Conservation (phyloP, 2,329 filamentous ascomycete genomes). For the Colletotrichum gigasporum region DNA sequence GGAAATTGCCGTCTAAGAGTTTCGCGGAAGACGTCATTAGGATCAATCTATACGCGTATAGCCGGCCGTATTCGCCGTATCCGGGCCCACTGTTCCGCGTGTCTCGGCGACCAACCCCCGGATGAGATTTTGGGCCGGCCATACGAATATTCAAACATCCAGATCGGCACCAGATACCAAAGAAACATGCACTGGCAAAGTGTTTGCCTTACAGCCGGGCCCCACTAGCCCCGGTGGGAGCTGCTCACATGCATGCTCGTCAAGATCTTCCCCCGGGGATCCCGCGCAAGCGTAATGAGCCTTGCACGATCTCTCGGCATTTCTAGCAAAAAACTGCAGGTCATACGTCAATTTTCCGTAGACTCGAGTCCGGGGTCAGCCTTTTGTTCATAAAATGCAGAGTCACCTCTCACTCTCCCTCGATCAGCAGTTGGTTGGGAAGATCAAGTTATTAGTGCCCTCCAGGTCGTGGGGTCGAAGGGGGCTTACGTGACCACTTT, state of each 20-base stretch:
- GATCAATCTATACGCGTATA: background rate
- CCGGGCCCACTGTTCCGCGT: background rate
- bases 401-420: background rate
- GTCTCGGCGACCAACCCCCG: background rate
- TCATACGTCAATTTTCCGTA: too few relatives aligned
- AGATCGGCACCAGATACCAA: background rate
- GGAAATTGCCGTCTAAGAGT: too few relatives aligned
- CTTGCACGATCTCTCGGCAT: background rate
- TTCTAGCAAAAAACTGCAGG: background rate
- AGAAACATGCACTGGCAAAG: constrained; percentile 18
- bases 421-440: too few relatives aligned
- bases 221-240: too few relatives aligned
- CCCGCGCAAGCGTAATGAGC: background rate
- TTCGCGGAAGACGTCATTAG: background rate
- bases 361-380: background rate
- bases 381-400: background rate
- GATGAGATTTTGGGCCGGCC: background rate
- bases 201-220: background rate
- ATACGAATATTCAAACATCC: background rate
- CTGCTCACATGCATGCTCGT: background rate
- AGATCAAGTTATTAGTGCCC: too few relatives aligned
- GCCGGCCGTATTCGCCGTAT: background rate
- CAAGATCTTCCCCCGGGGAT: background rate
- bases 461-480: background rate
- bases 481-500: background rate